These are phyloP conservation scores for Trichoderma afroharzianum DNA, from an alignment of 2,329 filamentous ascomycete genomes.

Conservation along the genomic window DNA sequence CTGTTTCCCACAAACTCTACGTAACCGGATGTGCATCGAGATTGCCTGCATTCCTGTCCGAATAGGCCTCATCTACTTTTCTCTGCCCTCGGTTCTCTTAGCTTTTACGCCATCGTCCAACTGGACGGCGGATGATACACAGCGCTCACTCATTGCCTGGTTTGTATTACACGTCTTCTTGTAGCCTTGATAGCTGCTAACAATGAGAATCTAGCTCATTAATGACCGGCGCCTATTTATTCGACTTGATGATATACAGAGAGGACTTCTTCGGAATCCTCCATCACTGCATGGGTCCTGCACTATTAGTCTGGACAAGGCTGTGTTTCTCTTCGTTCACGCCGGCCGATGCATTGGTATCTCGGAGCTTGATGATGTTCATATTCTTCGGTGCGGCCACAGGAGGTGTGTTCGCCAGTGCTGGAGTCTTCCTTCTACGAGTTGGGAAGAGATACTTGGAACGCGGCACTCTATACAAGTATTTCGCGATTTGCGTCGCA, in stretches of 20 bases:
- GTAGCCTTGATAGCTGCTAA: neutral
- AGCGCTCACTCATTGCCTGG: neutral
- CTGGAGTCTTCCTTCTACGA: constrained; percentile 1
- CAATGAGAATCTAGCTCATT: neutral
- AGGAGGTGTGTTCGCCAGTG: neutral
- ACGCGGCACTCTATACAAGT: neutral
- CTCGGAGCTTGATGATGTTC: constrained; percentile 7
- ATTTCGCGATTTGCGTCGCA: neutral
- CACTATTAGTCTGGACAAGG: neutral
- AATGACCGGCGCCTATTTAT: constrained; percentile 5
- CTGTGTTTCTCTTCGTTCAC: neutral
- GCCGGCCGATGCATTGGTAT: neutral
- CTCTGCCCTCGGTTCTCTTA: neutral
- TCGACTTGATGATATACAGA: neutral
- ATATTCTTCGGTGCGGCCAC: constrained; percentile 2
- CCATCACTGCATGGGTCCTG: constrained; percentile 6
- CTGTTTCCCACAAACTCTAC: neutral
- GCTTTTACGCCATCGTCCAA: neutral
- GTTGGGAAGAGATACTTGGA: neutral
- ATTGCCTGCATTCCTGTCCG: neutral
- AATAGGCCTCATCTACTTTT: neutral
- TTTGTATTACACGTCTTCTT: neutral
- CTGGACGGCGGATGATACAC: neutral
- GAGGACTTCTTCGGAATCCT: neutral
- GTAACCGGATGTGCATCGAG: constrained; percentile 1